Evolutionary conservation across 352 stramenopile genomes (phyloP).

Genomic region (Phytophthora agathidicida): DNA sequence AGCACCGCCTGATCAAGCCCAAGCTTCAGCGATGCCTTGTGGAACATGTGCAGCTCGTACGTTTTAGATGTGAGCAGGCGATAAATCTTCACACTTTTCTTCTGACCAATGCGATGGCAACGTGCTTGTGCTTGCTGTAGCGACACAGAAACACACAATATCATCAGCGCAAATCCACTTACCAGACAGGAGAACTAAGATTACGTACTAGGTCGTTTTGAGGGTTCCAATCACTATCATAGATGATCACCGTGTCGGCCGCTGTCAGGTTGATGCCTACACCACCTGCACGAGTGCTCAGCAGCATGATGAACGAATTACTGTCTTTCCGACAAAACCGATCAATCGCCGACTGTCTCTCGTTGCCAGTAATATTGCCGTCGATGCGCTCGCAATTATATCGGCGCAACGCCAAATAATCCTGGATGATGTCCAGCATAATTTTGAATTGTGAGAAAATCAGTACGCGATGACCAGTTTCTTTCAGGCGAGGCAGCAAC

Average conservation of each 20-base stretch:
- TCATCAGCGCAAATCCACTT: too few relatives aligned
- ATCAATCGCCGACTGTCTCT: conserved; percentile 95
- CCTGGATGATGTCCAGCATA: conserved; percentile 99
- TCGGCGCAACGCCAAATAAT: conserved; percentile 93
- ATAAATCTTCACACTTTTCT: conserved; percentile 94
- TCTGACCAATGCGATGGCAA: conserved; percentile 94
- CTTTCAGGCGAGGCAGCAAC: conserved; percentile 95
- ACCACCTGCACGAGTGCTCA: conserved; percentile 98
- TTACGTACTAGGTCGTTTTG: conserved; percentile 95
- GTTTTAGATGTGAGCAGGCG: conserved; percentile 92
- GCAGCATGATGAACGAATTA: conserved; percentile 95
- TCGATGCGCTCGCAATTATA: conserved; percentile 99
- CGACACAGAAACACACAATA: too few relatives aligned
- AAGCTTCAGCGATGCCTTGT: conserved; percentile 92
- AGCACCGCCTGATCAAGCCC: conserved; percentile 93
- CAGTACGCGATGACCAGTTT: conserved; percentile 96
- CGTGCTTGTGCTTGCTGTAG: conserved; percentile 92
- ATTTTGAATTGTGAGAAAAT: conserved; percentile 99
- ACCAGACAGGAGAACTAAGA: too few relatives aligned
- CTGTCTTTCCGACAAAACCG: conserved; percentile 81
- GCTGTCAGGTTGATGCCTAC: conserved; percentile 98
- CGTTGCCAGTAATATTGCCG: conserved; percentile 96
- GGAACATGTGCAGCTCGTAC: conserved; percentile 95
- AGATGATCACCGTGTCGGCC: conserved; percentile 93
- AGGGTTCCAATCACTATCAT: conserved; percentile 99